Percentiles rank a stretch among this genome's conserved stretches.
Evolutionary conservation across 306 rosid species (phyloP).

Genomic region (Sesbania bispinosa): DNA sequence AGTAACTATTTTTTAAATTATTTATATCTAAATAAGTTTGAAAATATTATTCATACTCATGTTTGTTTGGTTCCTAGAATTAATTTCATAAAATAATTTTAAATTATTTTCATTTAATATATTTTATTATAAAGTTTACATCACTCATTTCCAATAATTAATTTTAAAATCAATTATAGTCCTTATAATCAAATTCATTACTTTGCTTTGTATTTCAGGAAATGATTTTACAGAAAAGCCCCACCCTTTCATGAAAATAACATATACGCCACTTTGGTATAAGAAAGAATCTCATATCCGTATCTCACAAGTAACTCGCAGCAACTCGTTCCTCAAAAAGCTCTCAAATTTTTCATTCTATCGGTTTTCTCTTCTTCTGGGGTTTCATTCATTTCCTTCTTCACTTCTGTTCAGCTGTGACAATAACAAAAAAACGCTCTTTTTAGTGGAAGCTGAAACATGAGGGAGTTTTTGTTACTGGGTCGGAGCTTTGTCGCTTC

Average conservation of each 20-base stretch:
- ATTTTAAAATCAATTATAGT: too few relatives aligned
- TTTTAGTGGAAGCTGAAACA: slow-evolving; percentile 10
- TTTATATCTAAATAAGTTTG: too few relatives aligned
- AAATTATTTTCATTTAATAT: too few relatives aligned
- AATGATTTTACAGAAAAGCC: not conserved
- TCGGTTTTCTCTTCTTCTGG: not conserved
- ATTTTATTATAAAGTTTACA: too few relatives aligned
- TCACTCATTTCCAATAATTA: too few relatives aligned
- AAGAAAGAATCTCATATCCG: slow-evolving; percentile 23
- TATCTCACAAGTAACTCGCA: slow-evolving; percentile 12
- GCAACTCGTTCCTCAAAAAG: not conserved
- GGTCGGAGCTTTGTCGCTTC: slow-evolving; percentile 40
- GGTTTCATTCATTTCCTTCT: not conserved
- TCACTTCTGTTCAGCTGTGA: not conserved
- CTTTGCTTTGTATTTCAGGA: not conserved
- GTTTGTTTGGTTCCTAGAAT: too few relatives aligned
- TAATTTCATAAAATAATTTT: too few relatives aligned
- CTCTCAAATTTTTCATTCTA: not conserved
- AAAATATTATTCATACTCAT: too few relatives aligned
- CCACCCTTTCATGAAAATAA: not conserved
- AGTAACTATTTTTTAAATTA: too few relatives aligned
- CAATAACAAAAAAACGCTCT: not conserved
- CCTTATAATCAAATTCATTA: too few relatives aligned
- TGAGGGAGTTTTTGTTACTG: slow-evolving; percentile 23
- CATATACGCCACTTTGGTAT: not conserved